A percentile compares a stretch with the other conserved stretches of the same genome.
phyloP scores from a whole-genome alignment of 2,329 filamentous ascomycete species.

The Phyllosticta citribraziliensis region DNA sequence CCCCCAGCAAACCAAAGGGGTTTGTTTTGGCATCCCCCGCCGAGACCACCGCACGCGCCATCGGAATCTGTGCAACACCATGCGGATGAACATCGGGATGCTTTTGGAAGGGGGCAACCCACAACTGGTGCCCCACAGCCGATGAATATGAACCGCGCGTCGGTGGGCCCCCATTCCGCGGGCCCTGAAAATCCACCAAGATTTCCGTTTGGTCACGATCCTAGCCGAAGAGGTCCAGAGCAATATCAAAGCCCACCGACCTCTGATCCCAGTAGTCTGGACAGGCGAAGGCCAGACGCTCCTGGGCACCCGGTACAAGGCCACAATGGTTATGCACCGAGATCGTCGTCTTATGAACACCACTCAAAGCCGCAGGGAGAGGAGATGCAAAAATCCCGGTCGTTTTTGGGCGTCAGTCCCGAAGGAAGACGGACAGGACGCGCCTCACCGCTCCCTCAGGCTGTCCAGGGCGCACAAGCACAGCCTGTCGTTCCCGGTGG shows the following conservation, averaged over 20 bases:
- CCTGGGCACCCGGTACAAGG: slow-evolving; percentile 23
- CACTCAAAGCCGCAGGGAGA: slow-evolving; percentile 36
- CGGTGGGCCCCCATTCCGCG: background rate
- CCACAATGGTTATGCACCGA: slow-evolving; percentile 20
- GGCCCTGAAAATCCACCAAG: slow-evolving; percentile 4
- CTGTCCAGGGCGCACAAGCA: slow-evolving; percentile 82
- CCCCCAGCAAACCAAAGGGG: slow-evolving; percentile 16
- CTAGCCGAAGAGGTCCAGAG: slow-evolving; percentile 25
- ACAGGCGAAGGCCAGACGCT: slow-evolving; percentile 25
- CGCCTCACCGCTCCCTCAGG: slow-evolving; percentile 80
- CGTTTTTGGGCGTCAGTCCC: slow-evolving; percentile 59
- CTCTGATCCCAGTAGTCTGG: slow-evolving; percentile 26
- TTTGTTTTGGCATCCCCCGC: slow-evolving; percentile 23
- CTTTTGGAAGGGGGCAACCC: slow-evolving; percentile 8
- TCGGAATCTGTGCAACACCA: slow-evolving; percentile 20
- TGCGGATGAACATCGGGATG: slow-evolving; percentile 21
- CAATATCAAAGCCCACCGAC: slow-evolving; percentile 30
- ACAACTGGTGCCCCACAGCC: background rate
- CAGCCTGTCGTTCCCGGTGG: slow-evolving; percentile 68
- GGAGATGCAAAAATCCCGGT: slow-evolving; percentile 51
- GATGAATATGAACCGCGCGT: slow-evolving; percentile 2
- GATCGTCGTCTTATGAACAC: slow-evolving; percentile 25
- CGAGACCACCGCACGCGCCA: slow-evolving; percentile 17
- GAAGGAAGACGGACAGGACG: slow-evolving; percentile 77
- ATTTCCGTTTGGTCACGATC: slow-evolving; percentile 21